These are phyloP conservation scores for Metschnikowia gelsemii DNA, from an alignment of 805 yeast species.

Conservation along the genomic window DNA sequence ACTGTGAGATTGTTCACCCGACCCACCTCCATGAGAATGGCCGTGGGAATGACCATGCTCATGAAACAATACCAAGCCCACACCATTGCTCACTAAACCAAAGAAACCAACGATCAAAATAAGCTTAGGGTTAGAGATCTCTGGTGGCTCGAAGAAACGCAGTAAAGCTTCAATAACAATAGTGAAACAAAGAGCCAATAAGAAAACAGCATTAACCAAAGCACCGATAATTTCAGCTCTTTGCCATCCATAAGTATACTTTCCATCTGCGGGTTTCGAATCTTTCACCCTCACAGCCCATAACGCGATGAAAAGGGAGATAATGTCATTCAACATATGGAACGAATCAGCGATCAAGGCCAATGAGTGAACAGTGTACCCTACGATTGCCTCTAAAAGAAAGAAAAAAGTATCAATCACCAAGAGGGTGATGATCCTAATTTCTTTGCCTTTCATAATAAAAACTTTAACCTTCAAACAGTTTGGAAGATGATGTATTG, in stretches of 20 bases:
- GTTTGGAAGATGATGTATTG: not conserved
- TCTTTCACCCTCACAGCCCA: conserved; percentile 96
- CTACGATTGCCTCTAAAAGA: conserved; percentile 78
- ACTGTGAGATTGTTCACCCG: conserved; percentile 14
- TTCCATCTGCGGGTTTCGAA: conserved; percentile 75
- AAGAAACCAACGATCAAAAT: conserved; percentile 78
- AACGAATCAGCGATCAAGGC: conserved; percentile 95
- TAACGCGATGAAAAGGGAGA: conserved; percentile 82
- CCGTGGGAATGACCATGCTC: conserved; percentile 54
- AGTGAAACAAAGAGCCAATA: conserved; percentile 88
- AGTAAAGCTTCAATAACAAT: conserved; percentile 91
- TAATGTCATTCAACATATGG: conserved; percentile 95
- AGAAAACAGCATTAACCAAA: conserved; percentile 85
- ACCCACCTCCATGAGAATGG: conserved; percentile 14
- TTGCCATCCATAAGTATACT: conserved; percentile 96
- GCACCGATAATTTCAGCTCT: conserved; percentile 97
- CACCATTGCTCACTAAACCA: conserved; percentile 78
- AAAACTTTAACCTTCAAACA: not conserved
- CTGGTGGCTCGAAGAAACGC: conserved; percentile 78
- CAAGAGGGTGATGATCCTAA: conserved; percentile 69
- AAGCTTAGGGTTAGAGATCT: conserved; percentile 76
- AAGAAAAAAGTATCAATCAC: conserved; percentile 79
- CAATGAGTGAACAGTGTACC: conserved; percentile 89
- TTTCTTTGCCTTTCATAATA: conserved; percentile 53
- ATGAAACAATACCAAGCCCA: conserved; percentile 86